Evolutionary conservation across 1,284 basidiomycete species (phyloP), one percentile per base, ranked within the genome.

Genomic region (Waitea zeae): DNA sequence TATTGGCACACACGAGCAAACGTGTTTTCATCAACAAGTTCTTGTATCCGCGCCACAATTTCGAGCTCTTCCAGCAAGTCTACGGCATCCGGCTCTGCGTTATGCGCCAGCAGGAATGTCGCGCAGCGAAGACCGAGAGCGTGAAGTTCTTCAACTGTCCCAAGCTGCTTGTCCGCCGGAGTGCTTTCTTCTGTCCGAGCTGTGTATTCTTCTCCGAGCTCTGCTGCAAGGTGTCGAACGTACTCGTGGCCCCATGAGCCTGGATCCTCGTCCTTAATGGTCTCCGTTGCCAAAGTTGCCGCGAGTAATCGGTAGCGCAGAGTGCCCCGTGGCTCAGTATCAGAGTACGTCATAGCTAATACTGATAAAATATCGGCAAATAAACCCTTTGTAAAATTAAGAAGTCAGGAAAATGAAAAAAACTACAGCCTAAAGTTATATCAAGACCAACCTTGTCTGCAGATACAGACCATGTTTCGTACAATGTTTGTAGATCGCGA

Each of bases 291-390:
- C 34, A 82, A 63, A 14, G 79, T 73, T n/a, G 72, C 69, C 5
- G 88, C 83, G 34, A 86, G 66, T 22, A 96, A 67, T 36, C 89
- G 81, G 58, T 92, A 96, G 45, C 76, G 75, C 18, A 99, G 77
- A 1, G 95, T 98, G 38, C 95, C 95, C 36, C 92, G 71, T 9
- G 88, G 75, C 70, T 89, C 61, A 12, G 88, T 95, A 58, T 98
- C 93, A 4, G 92, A 96, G 55, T 98, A 98, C 13, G 95, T 99
- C 95, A 99, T 98, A n/a, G 93, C 95, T 33, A 99, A 77, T 3
- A 98, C 95, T 17, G 93, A 97, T 20, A 98, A 70, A 41, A 99
- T 96, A 45, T 97, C 93, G n/a, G 92, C 90, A 48, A 98, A 92
- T 20, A 31, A 20, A 35, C 14, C 36, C 31, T 42, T 36, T 47